Base-by-base conservation (phyloP, 1,284 basidiomycete genomes). In the Boletellus dicymbophilus region DNA sequence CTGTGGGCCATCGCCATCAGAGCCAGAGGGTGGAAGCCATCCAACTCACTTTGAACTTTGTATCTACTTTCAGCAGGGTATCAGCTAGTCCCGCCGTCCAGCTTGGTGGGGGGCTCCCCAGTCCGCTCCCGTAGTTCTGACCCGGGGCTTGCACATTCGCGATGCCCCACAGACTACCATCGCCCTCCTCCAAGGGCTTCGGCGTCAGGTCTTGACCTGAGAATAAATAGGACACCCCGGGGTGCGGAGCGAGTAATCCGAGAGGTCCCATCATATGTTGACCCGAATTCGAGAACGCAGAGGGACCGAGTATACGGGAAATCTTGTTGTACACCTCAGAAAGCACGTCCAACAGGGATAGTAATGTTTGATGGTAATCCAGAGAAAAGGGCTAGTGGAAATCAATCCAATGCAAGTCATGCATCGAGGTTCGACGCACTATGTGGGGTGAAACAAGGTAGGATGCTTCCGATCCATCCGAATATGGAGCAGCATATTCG, bases 251-350 rank as follows among this genome's bases (percentile, higher is more conserved):
- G 22, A 90, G 75, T 10, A 82, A 68, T 6, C 87, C 87, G 13
- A 90, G 72, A 11, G 88, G 84, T 0, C 88, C 88, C 77, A 85
- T 84, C 83, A 88, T 88, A 55, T 86, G 79, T 54, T 85, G 79
- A 15, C 81, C 75, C 16, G 78, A 73, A 55, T 54, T 47, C 4
- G 85, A 76, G 61, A 90, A 84, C 0, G 84, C 81, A 3, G 88
- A 88, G 3, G 88, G 88, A 2, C 88, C 88, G 20, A 94, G 80
- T 40, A 91, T 79, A 63, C 84, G 84, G 6, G 82, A 80, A 39
- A 94, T 85, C 68, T 90, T 92, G 68, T 88, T 85, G 74, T 94
- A 94, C 22, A 90, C 82, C 65, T 93, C 90, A 13, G 89, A 89
- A 34, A 94, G 79, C 38, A 94, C 86, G 62, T 94, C 92, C 48